phyloP scores from a whole-genome alignment of 1,139 yeast species.

The Wickerhamomyces sp. region DNA sequence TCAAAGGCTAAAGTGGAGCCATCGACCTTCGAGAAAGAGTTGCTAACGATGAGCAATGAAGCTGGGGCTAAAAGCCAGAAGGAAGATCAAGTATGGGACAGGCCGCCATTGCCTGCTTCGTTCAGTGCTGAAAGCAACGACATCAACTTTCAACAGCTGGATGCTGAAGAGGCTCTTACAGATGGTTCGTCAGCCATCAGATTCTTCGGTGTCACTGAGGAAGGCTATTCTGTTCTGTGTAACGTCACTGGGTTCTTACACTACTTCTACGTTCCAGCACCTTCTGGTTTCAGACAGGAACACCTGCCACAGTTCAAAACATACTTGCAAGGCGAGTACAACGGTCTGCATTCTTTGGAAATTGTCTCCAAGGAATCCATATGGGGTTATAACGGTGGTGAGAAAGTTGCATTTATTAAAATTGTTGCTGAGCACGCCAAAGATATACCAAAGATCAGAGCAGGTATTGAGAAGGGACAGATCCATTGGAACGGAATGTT shows the following conservation, averaged over 20 bases:
- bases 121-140: constrained; percentile 47
- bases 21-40: constrained; percentile 61
- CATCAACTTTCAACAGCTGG: constrained; percentile 83
- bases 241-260: constrained; percentile 86
- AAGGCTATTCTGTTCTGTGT: constrained; percentile 85
- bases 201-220: constrained; percentile 86
- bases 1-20: constrained; percentile 35
- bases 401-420: constrained; percentile 75
- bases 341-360: constrained; percentile 59
- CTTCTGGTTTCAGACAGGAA: constrained; percentile 61
- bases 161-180: constrained; percentile 77
- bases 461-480: constrained; percentile 82
- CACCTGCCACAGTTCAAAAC: constrained; percentile 45
- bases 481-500: constrained; percentile 60
- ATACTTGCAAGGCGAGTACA: constrained; percentile 46
- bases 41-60: constrained; percentile 50
- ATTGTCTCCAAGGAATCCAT: constrained; percentile 73
- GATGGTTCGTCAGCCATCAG: constrained; percentile 63
- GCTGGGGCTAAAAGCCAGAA: constrained; percentile 20
- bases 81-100: constrained; percentile 29
- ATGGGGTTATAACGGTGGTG: constrained; percentile 88
- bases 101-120: constrained; percentile 49
- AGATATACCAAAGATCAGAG: constrained; percentile 60
- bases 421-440: constrained; percentile 62
- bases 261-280: constrained; percentile 90